phyloP scores from a whole-genome alignment of 257 asterid genomes.

The Perilla frutescens region DNA sequence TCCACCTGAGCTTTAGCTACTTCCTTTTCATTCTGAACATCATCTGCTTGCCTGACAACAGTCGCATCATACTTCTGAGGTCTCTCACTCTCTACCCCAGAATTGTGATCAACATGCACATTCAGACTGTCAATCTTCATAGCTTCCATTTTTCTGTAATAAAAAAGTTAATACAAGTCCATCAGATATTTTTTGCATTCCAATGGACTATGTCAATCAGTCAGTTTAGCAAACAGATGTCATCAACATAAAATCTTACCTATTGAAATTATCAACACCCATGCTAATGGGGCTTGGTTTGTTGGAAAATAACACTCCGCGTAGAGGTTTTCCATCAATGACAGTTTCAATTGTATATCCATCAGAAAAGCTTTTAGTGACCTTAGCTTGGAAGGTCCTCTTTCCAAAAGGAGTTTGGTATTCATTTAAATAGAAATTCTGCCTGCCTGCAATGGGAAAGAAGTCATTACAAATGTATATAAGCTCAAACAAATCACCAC shows the following conservation, averaged over 20 bases:
- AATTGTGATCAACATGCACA: constrained; percentile 46
- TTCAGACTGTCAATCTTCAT: constrained; percentile 46
- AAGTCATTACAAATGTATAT: constrained; percentile 27
- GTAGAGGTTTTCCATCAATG: constrained; percentile 86
- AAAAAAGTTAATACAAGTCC: constrained; percentile 29
- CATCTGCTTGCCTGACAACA: constrained; percentile 51
- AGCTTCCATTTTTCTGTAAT: constrained; percentile 57
- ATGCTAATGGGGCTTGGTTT: constrained; percentile 53
- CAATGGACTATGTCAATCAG: constrained; percentile 5
- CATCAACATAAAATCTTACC: constrained; percentile 43
- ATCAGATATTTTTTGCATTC: constrained; percentile 16
- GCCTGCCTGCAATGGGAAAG: constrained; percentile 56
- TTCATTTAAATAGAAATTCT: constrained; percentile 55
- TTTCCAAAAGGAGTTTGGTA: constrained; percentile 63
- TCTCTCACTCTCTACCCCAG: constrained; percentile 46
- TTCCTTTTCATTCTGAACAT: constrained; percentile 40
- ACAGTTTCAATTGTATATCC: constrained; percentile 83
- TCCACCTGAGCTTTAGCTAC: constrained; percentile 46
- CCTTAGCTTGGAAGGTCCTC: constrained; percentile 82
- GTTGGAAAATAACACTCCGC: constrained; percentile 77
- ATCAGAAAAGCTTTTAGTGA: constrained; percentile 64
- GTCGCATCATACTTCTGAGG: constrained; percentile 43
- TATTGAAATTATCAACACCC: constrained; percentile 47
- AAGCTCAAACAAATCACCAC: not conserved
- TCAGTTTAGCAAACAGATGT: constrained; percentile 18